Percentiles rank a stretch among this genome's conserved stretches.
Conservation (phyloP, 2,329 filamentous ascomycete species). For the Claviceps purpurea region DNA sequence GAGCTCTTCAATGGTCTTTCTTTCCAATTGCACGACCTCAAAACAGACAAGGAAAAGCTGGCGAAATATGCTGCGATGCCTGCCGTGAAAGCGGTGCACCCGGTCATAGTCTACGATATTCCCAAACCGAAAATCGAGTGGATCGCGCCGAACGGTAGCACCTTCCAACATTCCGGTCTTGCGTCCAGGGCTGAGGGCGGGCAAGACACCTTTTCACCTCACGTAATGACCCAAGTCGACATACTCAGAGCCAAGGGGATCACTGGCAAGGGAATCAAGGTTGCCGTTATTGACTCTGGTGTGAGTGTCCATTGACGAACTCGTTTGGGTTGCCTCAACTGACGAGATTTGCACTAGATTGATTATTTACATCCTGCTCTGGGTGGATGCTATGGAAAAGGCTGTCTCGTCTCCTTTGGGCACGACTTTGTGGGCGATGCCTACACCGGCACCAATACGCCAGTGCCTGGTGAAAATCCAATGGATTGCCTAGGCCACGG, state of each 20-base stretch:
- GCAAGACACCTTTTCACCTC: conserved; percentile 31
- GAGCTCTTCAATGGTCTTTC: conserved; percentile 41
- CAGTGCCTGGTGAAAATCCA: conserved; percentile 35
- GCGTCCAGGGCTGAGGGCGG: conserved; percentile 10
- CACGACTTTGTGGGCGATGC: conserved; percentile 45
- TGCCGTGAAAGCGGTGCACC: conserved; percentile 35
- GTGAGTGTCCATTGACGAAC: conserved; percentile 22
- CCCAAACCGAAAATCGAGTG: conserved; percentile 34
- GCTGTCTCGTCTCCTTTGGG: conserved; percentile 44
- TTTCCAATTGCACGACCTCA: conserved; percentile 34
- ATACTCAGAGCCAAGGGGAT: conserved; percentile 34
- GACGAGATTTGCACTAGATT: conserved; percentile 21
- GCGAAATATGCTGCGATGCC: conserved; percentile 26
- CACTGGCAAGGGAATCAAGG: conserved; percentile 37
- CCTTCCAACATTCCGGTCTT: conserved; percentile 8
- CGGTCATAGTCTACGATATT: conserved; percentile 30
- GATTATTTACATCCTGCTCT: conserved; percentile 52
- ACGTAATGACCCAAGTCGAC: conserved; percentile 43
- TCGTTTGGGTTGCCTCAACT: background rate
- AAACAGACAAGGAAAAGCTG: conserved; percentile 29
- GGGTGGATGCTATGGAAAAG: conserved; percentile 48
- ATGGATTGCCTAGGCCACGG: conserved; percentile 46
- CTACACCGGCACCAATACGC: conserved; percentile 27
- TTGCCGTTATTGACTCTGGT: conserved; percentile 41
- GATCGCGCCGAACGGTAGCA: conserved; percentile 21